These are phyloP conservation scores for Blastomyces silverae DNA, from an alignment of 2,329 filamentous ascomycete genomes.

Conservation along the genomic window DNA sequence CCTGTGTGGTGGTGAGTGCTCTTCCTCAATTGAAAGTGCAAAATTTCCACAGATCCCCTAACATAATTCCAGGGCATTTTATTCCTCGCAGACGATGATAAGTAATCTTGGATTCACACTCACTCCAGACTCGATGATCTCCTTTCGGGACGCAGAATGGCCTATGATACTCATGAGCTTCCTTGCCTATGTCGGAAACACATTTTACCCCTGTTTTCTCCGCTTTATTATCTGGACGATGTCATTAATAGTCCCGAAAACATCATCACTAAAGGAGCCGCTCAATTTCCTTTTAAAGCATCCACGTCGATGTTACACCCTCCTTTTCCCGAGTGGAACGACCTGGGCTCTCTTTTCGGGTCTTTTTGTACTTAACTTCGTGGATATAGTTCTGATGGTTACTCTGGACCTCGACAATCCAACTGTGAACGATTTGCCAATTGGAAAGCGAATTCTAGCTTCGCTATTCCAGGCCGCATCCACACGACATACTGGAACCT, in stretches of 20 bases:
- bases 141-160: slow-evolving; percentile 42
- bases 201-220: slow-evolving; percentile 49
- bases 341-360: slow-evolving; percentile 53
- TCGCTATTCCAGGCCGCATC: slow-evolving; percentile 51
- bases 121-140: slow-evolving; percentile 50
- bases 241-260: slow-evolving; percentile 42
- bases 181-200: slow-evolving; percentile 37
- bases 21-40: neutral
- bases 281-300: slow-evolving; percentile 56
- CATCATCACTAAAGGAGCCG: slow-evolving; percentile 32
- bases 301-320: slow-evolving; percentile 56
- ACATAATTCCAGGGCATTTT: slow-evolving; percentile 39
- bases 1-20: slow-evolving; percentile 8
- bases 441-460: slow-evolving; percentile 25
- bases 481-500: slow-evolving; percentile 45
- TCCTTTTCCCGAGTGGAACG: slow-evolving; percentile 54
- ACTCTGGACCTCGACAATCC: slow-evolving; percentile 48
- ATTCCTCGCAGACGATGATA: slow-evolving; percentile 48
- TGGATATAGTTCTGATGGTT: slow-evolving; percentile 52
- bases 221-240: slow-evolving; percentile 54
- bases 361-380: slow-evolving; percentile 48
- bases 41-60: neutral
- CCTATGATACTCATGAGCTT: slow-evolving; percentile 38
- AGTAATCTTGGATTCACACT: slow-evolving; percentile 51
- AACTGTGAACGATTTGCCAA: slow-evolving; percentile 33